These are phyloP conservation scores for Umbelopsis vinacea DNA, from an alignment of 192 early-diverging fungal species.

Conservation along the genomic window DNA sequence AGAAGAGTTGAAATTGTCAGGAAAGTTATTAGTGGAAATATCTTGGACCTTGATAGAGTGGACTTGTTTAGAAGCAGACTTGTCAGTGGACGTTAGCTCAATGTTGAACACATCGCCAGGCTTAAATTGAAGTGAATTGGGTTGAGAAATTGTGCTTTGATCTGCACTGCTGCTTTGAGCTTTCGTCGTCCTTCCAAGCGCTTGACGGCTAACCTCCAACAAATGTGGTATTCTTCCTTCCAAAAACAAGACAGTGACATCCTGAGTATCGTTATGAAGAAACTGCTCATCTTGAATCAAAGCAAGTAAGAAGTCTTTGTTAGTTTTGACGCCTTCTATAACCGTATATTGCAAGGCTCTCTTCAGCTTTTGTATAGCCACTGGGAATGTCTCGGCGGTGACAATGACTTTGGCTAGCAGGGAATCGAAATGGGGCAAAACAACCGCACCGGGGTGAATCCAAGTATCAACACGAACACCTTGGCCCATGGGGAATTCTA, in stretches of 20 bases:
- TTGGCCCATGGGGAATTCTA: constrained; percentile 82
- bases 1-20: constrained; percentile 23
- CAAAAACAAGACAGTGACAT: constrained; percentile 88
- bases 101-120: constrained; percentile 39
- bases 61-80: background rate
- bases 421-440: constrained; percentile 86
- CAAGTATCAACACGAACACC: constrained; percentile 80
- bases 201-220: background rate
- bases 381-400: constrained; percentile 71
- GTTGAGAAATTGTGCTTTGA: background rate
- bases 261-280: constrained; percentile 52
- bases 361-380: constrained; percentile 60
- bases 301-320: constrained; percentile 84
- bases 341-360: constrained; percentile 18
- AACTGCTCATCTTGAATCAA: constrained; percentile 80
- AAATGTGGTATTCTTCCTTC: constrained; percentile 38
- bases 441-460: constrained; percentile 60
- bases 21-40: constrained; percentile 35
- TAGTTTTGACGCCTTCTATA: constrained; percentile 86
- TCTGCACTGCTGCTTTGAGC: background rate
- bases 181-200: background rate
- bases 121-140: constrained; percentile 33
- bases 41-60: constrained; percentile 30
- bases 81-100: background rate
- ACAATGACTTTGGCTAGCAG: constrained; percentile 96